These are phyloP conservation scores for Botrytis elliptica DNA, from an alignment of 2,329 filamentous ascomycete genomes.

Conservation along the genomic window DNA sequence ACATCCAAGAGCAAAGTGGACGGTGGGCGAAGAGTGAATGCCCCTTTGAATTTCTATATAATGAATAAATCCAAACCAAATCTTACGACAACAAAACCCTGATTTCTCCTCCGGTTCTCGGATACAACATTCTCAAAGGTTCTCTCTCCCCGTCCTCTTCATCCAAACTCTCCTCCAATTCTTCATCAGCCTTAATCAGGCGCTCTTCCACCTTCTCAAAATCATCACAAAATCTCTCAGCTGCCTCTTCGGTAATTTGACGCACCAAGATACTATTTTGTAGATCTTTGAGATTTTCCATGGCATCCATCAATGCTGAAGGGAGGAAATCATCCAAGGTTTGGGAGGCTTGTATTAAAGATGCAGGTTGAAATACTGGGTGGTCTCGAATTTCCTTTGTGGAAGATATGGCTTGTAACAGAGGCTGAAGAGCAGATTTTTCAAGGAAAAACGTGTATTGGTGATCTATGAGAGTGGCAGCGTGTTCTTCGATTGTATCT, in stretches of 20 bases:
- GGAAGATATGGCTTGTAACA: constrained; percentile 56
- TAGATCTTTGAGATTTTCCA: constrained; percentile 73
- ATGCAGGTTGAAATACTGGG: constrained; percentile 58
- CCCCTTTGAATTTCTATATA: background rate
- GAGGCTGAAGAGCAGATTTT: constrained; percentile 67
- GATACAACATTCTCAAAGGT: constrained; percentile 37
- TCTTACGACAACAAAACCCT: constrained; percentile 39
- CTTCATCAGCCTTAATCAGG: constrained; percentile 58
- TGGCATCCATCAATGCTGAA: constrained; percentile 87
- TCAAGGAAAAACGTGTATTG: constrained; percentile 73
- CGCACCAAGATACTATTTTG: constrained; percentile 71
- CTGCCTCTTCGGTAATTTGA: constrained; percentile 77
- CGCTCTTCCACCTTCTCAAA: constrained; percentile 71
- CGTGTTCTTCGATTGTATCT: constrained; percentile 53
- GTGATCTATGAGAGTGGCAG: constrained; percentile 58
- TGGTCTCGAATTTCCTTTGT: constrained; percentile 46
- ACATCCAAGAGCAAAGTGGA: background rate
- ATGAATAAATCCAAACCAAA: background rate
- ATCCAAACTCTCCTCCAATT: constrained; percentile 30
- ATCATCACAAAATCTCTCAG: constrained; percentile 78
- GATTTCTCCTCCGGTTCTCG: constrained; percentile 40
- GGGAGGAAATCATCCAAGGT: constrained; percentile 87
- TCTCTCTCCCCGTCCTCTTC: constrained; percentile 33
- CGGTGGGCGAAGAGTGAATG: background rate
- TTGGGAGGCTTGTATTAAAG: constrained; percentile 68